A percentile compares a stretch with the other conserved stretches of the same genome.
These are phyloP conservation scores for Tuber melanosporum DNA, from an alignment of 495 filamentous ascomycete species.

Conservation along the genomic window DNA sequence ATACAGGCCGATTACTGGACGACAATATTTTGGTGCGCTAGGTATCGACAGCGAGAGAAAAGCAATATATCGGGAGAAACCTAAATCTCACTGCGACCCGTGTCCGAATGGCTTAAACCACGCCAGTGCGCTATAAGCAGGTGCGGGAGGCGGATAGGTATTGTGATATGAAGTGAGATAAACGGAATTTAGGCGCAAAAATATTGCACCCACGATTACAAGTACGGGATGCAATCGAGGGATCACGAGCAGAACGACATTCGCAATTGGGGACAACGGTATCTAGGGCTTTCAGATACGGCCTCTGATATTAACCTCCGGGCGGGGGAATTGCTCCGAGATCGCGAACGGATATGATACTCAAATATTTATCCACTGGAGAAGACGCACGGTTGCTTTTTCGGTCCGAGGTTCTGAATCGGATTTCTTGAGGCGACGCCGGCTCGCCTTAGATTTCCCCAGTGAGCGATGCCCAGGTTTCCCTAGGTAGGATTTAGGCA, in stretches of 20 bases:
- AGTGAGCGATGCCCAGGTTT: not conserved
- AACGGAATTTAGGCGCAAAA: not conserved
- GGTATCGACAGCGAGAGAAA: not conserved
- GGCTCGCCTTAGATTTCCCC: not conserved
- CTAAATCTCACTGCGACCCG: not conserved
- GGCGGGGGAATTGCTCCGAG: no score
- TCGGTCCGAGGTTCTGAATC: no score
- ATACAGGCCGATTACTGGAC: not conserved
- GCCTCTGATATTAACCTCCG: not conserved
- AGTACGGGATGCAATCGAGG: not conserved
- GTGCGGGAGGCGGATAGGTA: not conserved
- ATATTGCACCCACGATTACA: not conserved
- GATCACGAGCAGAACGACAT: not conserved
- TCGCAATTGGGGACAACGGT: not conserved
- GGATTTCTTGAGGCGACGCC: no score
- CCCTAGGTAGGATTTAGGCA: not conserved
- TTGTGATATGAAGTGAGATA: not conserved
- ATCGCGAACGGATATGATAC: no score
- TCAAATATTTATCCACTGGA: no score
- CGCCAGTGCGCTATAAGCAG: not conserved
- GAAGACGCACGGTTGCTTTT: no score
- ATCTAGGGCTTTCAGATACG: not conserved
- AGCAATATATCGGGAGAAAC: not conserved
- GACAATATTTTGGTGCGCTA: not conserved
- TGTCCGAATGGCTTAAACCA: not conserved